Conservation (phyloP, 164 flowering plant genomes). For the Magnolia officinalis region DNA sequence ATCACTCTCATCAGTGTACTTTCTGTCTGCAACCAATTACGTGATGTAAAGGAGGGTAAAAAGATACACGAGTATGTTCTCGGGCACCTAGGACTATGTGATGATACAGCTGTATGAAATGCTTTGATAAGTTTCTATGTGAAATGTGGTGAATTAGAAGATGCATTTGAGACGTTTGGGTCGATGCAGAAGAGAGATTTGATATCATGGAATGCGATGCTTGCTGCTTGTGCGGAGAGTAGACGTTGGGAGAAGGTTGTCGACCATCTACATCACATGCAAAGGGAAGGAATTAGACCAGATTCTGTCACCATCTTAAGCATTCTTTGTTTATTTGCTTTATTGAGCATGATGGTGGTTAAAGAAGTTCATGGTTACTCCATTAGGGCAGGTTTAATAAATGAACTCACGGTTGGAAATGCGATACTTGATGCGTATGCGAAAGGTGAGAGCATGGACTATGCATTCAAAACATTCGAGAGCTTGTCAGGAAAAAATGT, state of each 20-base stretch:
- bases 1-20: conserved; percentile 59
- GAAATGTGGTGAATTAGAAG: conserved; percentile 39
- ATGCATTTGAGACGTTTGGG: conserved; percentile 46
- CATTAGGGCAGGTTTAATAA: conserved; percentile 31
- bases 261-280: conserved; percentile 41
- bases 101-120: conserved; percentile 53
- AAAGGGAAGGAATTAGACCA: conserved; percentile 47
- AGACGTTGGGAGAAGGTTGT: conserved; percentile 25
- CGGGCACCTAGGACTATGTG: conserved; percentile 29
- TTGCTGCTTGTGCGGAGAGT: conserved; percentile 48
- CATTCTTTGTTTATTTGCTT: conserved; percentile 33
- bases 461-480: conserved; percentile 52
- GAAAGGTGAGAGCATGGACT: conserved; percentile 56
- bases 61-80: conserved; percentile 57
- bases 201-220: conserved; percentile 83
- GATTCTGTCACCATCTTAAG: conserved; percentile 61
- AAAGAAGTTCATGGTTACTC: conserved; percentile 65
- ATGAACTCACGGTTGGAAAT: conserved; percentile 49
- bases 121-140: conserved; percentile 69
- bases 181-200: conserved; percentile 46
- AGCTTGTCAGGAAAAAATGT: conserved; percentile 43
- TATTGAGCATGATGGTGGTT: conserved; percentile 29
- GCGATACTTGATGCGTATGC: conserved; percentile 75
- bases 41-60: conserved; percentile 37
- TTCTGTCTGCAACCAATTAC: conserved; percentile 57